These are phyloP conservation scores for Arabidopsis arenosa DNA, from an alignment of 345 rosid genomes.

Conservation along the genomic window DNA sequence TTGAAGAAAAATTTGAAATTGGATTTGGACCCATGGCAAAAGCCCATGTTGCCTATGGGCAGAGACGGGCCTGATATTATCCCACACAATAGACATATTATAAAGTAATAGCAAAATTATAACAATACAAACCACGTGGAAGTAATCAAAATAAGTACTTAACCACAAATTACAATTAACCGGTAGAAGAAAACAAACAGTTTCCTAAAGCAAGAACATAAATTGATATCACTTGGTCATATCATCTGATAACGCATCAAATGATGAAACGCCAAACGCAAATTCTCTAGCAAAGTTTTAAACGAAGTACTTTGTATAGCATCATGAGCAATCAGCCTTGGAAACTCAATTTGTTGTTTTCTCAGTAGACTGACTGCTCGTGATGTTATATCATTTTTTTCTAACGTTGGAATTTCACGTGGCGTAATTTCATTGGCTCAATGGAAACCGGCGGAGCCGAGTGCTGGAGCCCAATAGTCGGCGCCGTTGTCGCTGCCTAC, in stretches of 20 bases:
- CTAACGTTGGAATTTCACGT: conserved; percentile 24
- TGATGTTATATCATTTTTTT: conserved; percentile 80
- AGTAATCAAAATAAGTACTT: conserved; percentile 36
- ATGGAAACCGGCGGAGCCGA: conserved; percentile 60
- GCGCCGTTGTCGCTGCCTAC: conserved; percentile 91
- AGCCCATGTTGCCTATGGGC: too few relatives aligned
- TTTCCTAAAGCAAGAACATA: conserved; percentile 36
- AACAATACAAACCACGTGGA: conserved; percentile 34
- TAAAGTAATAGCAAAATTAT: neutral
- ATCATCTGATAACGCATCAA: conserved; percentile 19
- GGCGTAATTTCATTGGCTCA: conserved; percentile 37
- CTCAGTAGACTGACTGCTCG: conserved; percentile 94
- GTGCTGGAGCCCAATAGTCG: conserved; percentile 92
- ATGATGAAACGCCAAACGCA: conserved; percentile 31
- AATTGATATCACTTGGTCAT: conserved; percentile 24
- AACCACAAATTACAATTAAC: conserved; percentile 43
- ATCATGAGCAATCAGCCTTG: conserved; percentile 99
- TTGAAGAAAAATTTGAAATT: too few relatives aligned
- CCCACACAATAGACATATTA: neutral
- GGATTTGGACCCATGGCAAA: too few relatives aligned
- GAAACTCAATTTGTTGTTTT: conserved; percentile 47
- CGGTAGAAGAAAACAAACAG: conserved; percentile 16
- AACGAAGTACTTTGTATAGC: conserved; percentile 63
- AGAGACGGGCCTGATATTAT: too few relatives aligned
- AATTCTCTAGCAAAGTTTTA: conserved; percentile 24